Evolutionary conservation across 164 flowering plant species (phyloP), one percentile per base, ranked within the genome.

Genomic region (Amborella trichopoda): DNA sequence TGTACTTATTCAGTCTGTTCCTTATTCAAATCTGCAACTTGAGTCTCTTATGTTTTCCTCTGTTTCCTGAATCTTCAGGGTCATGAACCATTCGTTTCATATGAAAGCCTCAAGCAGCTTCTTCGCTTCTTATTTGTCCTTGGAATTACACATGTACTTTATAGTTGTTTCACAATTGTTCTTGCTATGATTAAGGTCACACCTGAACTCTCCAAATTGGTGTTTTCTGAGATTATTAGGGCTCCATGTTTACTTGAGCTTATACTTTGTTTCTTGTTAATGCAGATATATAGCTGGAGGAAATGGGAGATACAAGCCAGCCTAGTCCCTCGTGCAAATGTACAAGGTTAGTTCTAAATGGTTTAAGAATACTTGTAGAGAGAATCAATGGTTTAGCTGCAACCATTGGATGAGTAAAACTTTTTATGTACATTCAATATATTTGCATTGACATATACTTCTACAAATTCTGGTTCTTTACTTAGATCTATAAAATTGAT

Each of bases 201-300:
- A n/a, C n/a, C n/a, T n/a, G n/a, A n/a, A n/a, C n/a, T n/a, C n/a
- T n/a, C n/a, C n/a, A n/a, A n/a, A n/a, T n/a, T n/a, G n/a, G n/a
- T n/a, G 10, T 38, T 47, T 46, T 20, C 19, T 50, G 14, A 37
- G 40, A 37, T 37, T 37, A 5, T 13, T 30, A 5, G 40, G 5
- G 40, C 40, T 4, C n/a, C 40, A 37, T 14, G 18, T 14, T 37
- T 16, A 16, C 40, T 37, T 30, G 11, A 1, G 18, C 18, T 37
- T 14, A n/a, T n/a, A n/a, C n/a, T 19, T 33, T 42, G 14, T 37
- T 28, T 59, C 24, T 36, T 41, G 44, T 48, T 48, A 23, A 13
- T 54, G 54, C 40, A 90, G 98, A 86, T 86, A 8, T 90, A 86
- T 60, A 86, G 98, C 63, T 90, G 98, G 98, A 81, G 89, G 60